Conservation (phyloP, 2,329 filamentous ascomycete species). For the Fusarium sp. region DNA sequence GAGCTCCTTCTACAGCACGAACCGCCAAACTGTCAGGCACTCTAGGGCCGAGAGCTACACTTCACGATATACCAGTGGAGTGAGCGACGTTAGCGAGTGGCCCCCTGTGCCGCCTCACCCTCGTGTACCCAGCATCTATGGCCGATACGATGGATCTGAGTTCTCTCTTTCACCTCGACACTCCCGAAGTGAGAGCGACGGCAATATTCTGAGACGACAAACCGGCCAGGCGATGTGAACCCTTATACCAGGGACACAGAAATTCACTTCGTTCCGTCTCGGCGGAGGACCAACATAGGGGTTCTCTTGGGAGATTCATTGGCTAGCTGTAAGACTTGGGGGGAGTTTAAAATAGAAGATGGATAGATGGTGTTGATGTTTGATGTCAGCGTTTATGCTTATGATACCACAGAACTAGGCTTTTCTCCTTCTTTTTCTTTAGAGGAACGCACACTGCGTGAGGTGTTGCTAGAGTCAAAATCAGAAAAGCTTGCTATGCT, state of each 20-base stretch:
- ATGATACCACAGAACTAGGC: constrained; percentile 41
- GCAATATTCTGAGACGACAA: constrained; percentile 22
- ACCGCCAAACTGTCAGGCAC: constrained; percentile 61
- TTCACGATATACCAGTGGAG: constrained; percentile 64
- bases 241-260: constrained; percentile 3
- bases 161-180: constrained; percentile 29
- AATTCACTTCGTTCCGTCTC: constrained; percentile 34
- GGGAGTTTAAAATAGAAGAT: constrained; percentile 16
- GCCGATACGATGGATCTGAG: constrained; percentile 31
- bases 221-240: constrained; percentile 28
- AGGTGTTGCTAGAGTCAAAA: constrained; percentile 37
- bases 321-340: constrained; percentile 19
- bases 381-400: constrained; percentile 45
- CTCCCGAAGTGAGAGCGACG: constrained; percentile 37
- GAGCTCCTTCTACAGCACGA: constrained; percentile 46
- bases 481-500: constrained; percentile 40
- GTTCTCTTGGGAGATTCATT: constrained; percentile 32
- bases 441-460: constrained; percentile 28
- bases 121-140: constrained; percentile 24
- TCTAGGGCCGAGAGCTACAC: constrained; percentile 52
- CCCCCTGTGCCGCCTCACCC: constrained; percentile 27
- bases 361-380: constrained; percentile 41
- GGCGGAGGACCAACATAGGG: constrained; percentile 30
- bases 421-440: constrained; percentile 35
- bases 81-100: constrained; percentile 55